Evolutionary conservation across 768 basidiomycete genomes (phyloP).

Genomic region (Tylopilus vinaceipallidus): DNA sequence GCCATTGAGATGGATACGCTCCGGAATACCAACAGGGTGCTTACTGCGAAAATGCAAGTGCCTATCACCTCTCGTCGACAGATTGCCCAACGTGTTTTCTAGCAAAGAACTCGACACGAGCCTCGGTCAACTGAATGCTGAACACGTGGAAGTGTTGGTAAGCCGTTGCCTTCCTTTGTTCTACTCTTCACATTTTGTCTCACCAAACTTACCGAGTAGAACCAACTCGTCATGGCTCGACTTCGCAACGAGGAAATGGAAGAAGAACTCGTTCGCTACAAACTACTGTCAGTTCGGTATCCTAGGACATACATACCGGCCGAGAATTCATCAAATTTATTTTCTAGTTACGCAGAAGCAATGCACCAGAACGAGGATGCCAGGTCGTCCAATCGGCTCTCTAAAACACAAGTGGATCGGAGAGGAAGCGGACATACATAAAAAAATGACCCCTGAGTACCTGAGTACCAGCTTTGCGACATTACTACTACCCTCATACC

Average conservation of each 20-base stretch:
- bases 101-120: slow-evolving; percentile 81
- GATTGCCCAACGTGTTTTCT: slow-evolving; percentile 10
- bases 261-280: slow-evolving; percentile 90
- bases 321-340: not conserved
- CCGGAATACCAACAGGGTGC: slow-evolving; percentile 70
- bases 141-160: slow-evolving; percentile 78
- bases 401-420: slow-evolving; percentile 25
- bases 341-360: slow-evolving; percentile 60
- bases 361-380: slow-evolving; percentile 78
- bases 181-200: slow-evolving; percentile 23
- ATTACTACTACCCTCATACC: slow-evolving; percentile 12
- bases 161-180: slow-evolving; percentile 14
- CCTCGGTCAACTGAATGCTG: slow-evolving; percentile 75
- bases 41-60: slow-evolving; percentile 79
- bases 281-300: slow-evolving; percentile 58
- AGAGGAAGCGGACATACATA: slow-evolving; percentile 21
- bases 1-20: slow-evolving; percentile 81
- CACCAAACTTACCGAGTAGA: slow-evolving; percentile 46
- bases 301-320: not conserved
- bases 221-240: slow-evolving; percentile 86
- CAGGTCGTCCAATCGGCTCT: slow-evolving; percentile 62
- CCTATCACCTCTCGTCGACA: not conserved
- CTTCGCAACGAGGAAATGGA: slow-evolving; percentile 92
- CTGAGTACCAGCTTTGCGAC: not conserved
- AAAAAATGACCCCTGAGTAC: not conserved